phyloP scores from a whole-genome alignment of 352 stramenopile species.

The Pythium biforme region DNA sequence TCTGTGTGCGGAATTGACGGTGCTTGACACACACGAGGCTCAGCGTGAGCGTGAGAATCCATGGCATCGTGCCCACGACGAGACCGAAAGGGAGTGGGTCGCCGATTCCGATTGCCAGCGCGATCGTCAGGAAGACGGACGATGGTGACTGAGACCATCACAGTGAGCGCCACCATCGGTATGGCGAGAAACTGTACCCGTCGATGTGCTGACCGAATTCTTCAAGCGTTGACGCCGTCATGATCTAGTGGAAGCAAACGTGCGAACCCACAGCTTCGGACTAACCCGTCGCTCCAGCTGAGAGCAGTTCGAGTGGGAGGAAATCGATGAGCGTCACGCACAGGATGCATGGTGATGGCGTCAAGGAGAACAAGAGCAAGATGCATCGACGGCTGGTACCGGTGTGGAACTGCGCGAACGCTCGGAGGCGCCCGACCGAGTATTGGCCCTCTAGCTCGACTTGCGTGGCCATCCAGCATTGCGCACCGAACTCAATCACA shows the following conservation, averaged over 20 bases:
- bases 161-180: constrained; percentile 1
- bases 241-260: constrained; percentile 8
- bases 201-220: constrained; percentile 18
- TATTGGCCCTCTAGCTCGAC: constrained; percentile 28
- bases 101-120: constrained; percentile 9
- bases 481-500: background rate
- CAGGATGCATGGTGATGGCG: constrained; percentile 14
- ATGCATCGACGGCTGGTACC: constrained; percentile 9
- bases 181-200: background rate
- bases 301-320: constrained; percentile 9
- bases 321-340: constrained; percentile 12
- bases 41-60: constrained; percentile 12
- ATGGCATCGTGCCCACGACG: constrained; percentile 9
- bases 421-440: constrained; percentile 5
- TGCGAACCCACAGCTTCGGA: constrained; percentile 20
- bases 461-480: constrained; percentile 16
- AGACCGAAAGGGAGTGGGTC: constrained; percentile 20
- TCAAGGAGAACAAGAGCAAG: constrained; percentile 2
- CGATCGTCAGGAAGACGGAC: constrained; percentile 5
- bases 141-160: constrained; percentile 9
- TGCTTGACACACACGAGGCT: background rate
- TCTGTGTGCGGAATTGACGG: background rate
- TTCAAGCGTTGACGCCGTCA: constrained; percentile 9
- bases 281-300: background rate
- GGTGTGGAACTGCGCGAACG: constrained; percentile 5